These are phyloP conservation scores for Pterocarpus macrocarpus DNA, from an alignment of 306 rosid genomes.

Conservation along the genomic window DNA sequence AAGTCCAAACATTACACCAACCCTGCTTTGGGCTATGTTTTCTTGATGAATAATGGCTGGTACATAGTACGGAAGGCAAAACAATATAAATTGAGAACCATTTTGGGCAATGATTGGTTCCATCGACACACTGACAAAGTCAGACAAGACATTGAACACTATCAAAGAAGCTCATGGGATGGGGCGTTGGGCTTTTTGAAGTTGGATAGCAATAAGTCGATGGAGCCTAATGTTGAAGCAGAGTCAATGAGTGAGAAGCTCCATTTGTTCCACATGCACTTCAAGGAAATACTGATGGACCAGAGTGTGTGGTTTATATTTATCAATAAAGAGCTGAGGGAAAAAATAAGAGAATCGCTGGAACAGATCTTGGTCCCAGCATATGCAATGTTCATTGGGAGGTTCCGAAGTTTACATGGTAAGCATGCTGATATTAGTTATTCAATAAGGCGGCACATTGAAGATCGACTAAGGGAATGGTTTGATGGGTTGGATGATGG, in stretches of 20 bases:
- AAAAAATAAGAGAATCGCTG: background rate
- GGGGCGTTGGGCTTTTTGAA: background rate
- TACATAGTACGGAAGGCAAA: background rate
- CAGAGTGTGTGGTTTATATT: background rate
- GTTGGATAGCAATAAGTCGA: background rate
- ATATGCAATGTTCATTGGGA: conserved; percentile 9
- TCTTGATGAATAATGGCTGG: background rate
- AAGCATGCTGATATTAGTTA: background rate
- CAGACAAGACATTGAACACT: background rate
- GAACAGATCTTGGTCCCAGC: background rate
- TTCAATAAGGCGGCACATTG: background rate
- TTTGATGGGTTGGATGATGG: background rate
- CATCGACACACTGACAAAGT: background rate
- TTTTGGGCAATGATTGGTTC: background rate
- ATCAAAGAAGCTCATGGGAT: background rate
- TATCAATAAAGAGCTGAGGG: background rate
- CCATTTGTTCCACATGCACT: background rate
- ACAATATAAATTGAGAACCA: too few species aligned
- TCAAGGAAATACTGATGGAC: background rate
- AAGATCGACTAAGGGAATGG: background rate
- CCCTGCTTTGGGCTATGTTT: conserved; percentile 7
- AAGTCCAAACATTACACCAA: background rate
- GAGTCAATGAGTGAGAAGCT: background rate
- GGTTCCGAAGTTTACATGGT: background rate
- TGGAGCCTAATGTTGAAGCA: conserved; percentile 6